phyloP scores from a whole-genome alignment of 495 filamentous ascomycete species.

The Aspergillus taichungensis region DNA sequence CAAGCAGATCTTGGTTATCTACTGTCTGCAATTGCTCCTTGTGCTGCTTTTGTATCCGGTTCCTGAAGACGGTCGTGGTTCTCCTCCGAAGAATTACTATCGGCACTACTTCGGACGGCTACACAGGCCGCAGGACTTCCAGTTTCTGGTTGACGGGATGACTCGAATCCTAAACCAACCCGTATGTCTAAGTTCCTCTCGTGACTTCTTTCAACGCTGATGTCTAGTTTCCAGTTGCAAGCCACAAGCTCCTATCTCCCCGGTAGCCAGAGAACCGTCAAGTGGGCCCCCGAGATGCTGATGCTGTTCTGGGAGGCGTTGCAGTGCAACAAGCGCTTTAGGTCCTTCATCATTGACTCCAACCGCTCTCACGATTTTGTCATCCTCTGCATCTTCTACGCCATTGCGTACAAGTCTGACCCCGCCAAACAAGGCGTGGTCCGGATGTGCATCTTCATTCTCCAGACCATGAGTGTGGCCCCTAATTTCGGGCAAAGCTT shows the following conservation, averaged over 20 bases:
- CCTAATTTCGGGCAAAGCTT: slow-evolving; percentile 82
- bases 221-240: slow-evolving; percentile 50
- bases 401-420: slow-evolving; percentile 77
- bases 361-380: slow-evolving; percentile 90
- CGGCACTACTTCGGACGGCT: slow-evolving; percentile 86
- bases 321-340: slow-evolving; percentile 96
- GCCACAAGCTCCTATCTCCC: slow-evolving; percentile 82
- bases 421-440: slow-evolving; percentile 85
- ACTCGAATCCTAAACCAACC: slow-evolving; percentile 88
- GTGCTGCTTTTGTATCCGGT: slow-evolving; percentile 84
- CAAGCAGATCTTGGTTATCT: slow-evolving; percentile 85
- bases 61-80: slow-evolving; percentile 58
- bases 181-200: slow-evolving; percentile 23
- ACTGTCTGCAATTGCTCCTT: slow-evolving; percentile 85
- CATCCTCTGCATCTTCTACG: slow-evolving; percentile 85
- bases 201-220: not conserved
- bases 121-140: slow-evolving; percentile 93
- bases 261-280: slow-evolving; percentile 68
- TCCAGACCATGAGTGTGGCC: slow-evolving; percentile 93
- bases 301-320: slow-evolving; percentile 97
- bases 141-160: slow-evolving; percentile 96
- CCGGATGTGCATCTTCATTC: slow-evolving; percentile 90
- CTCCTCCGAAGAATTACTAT: slow-evolving; percentile 76
- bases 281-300: slow-evolving; percentile 92
- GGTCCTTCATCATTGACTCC: slow-evolving; percentile 95